These are phyloP conservation scores for Diaporthe humulicola DNA, from an alignment of 2,329 filamentous ascomycete species.

Conservation along the genomic window DNA sequence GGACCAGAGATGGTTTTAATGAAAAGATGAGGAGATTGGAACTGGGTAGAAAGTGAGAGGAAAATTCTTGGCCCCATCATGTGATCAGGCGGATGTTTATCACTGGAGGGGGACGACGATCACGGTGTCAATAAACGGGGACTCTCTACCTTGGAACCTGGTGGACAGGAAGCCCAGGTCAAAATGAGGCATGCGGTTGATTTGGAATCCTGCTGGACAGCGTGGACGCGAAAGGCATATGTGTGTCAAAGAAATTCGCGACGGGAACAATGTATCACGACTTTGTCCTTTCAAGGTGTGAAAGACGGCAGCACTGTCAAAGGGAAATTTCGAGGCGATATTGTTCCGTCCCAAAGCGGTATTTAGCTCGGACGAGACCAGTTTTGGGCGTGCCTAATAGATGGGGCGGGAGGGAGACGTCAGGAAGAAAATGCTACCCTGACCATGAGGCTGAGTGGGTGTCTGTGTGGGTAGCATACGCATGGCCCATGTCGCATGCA, in stretches of 20 bases:
- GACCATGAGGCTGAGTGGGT: slow-evolving; percentile 27
- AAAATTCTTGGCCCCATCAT: background rate
- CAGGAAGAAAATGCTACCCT: slow-evolving; percentile 11
- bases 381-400: background rate
- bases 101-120: background rate
- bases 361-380: slow-evolving; percentile 6
- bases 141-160: background rate
- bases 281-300: slow-evolving; percentile 3
- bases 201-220: background rate
- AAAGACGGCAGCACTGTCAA: background rate
- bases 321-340: slow-evolving; percentile 11
- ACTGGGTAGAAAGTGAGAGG: background rate
- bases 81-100: slow-evolving; percentile 4
- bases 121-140: slow-evolving; percentile 23
- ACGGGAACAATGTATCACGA: background rate
- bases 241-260: slow-evolving; percentile 7
- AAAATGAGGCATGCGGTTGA: background rate
- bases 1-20: background rate
- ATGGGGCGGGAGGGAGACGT: slow-evolving; percentile 17
- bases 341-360: slow-evolving; percentile 25
- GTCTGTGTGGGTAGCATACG: slow-evolving; percentile 10
- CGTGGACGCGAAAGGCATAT: background rate
- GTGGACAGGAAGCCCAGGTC: slow-evolving; percentile 1
- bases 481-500: slow-evolving; percentile 23
- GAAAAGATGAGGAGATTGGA: background rate